Percentiles rank a stretch among this genome's conserved stretches.
Conservation (phyloP, 2,329 filamentous ascomycete genomes). For the Aureobasidium sp. region DNA sequence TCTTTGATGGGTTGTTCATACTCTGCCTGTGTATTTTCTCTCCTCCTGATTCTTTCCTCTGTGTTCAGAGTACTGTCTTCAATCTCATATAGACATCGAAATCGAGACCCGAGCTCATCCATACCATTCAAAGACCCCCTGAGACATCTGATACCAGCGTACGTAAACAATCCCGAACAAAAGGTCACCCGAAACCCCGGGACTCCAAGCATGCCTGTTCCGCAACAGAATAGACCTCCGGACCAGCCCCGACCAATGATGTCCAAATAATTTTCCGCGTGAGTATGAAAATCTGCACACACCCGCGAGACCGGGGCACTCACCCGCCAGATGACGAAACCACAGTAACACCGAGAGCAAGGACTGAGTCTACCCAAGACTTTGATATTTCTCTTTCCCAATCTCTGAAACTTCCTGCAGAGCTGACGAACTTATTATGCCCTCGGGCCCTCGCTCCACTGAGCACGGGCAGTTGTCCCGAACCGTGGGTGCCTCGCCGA, state of each 20-base stretch:
- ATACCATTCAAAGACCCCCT: background rate
- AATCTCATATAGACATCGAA: background rate
- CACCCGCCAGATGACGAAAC: background rate
- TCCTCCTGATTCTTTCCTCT: background rate
- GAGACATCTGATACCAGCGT: background rate
- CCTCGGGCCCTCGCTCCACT: background rate
- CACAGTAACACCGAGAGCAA: background rate
- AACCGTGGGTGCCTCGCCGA: background rate
- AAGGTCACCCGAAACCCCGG: too few relatives aligned
- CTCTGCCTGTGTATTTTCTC: background rate
- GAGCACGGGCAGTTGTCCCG: background rate
- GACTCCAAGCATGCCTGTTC: background rate
- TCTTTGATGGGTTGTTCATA: background rate
- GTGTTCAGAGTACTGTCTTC: background rate
- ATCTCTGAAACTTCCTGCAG: background rate
- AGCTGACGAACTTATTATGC: background rate
- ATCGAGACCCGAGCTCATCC: background rate
- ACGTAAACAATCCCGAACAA: background rate
- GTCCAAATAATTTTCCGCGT: background rate
- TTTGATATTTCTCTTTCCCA: background rate
- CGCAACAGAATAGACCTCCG: background rate
- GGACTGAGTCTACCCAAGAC: too few relatives aligned
- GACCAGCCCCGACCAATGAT: background rate
- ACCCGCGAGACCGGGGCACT: background rate
- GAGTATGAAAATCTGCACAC: background rate